Evolutionary conservation across 75 land plant genomes (phyloP).

Genomic region (Adiantum capillusveneris): DNA sequence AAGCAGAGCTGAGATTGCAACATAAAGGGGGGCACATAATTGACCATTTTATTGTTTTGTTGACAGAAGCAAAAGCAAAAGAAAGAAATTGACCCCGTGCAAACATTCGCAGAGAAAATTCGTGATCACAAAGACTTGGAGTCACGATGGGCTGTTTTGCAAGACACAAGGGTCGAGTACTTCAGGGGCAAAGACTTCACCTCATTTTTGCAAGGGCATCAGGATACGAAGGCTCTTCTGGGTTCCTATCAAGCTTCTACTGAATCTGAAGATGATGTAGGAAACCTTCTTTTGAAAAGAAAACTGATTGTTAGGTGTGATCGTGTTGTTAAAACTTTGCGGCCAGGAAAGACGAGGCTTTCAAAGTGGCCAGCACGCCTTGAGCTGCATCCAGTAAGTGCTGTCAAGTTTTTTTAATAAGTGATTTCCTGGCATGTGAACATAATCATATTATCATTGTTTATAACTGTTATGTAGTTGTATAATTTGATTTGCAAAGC

Average conservation of each 20-base stretch:
- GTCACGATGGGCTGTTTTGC: slow-evolving; percentile 96
- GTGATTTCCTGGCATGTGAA: not conserved
- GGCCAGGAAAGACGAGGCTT: slow-evolving; percentile 95
- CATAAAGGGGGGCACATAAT: too few relatives aligned
- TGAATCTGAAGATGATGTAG: slow-evolving; percentile 61
- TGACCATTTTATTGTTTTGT: too few relatives aligned
- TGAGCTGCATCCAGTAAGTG: slow-evolving; percentile 56
- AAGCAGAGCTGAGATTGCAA: too few relatives aligned
- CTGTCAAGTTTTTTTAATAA: not conserved
- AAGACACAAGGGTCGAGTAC: slow-evolving; percentile 92
- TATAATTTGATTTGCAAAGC: too few relatives aligned
- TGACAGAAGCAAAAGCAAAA: slow-evolving; percentile 54
- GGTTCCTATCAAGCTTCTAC: slow-evolving; percentile 39
- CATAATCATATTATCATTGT: too few relatives aligned
- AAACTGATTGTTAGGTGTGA: slow-evolving; percentile 85
- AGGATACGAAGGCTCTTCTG: slow-evolving; percentile 61
- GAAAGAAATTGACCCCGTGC: slow-evolving; percentile 65
- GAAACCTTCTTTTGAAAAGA: slow-evolving; percentile 50
- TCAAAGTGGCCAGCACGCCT: slow-evolving; percentile 97
- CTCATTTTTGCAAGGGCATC: slow-evolving; percentile 57
- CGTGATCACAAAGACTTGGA: slow-evolving; percentile 89
- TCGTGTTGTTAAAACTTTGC: slow-evolving; percentile 79
- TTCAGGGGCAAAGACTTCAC: slow-evolving; percentile 94
- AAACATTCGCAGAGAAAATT: slow-evolving; percentile 83
- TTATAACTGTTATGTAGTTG: too few relatives aligned